Evolutionary conservation across 2,329 filamentous ascomycete species (phyloP).

Genomic region (Trichophyton verrucosum): DNA sequence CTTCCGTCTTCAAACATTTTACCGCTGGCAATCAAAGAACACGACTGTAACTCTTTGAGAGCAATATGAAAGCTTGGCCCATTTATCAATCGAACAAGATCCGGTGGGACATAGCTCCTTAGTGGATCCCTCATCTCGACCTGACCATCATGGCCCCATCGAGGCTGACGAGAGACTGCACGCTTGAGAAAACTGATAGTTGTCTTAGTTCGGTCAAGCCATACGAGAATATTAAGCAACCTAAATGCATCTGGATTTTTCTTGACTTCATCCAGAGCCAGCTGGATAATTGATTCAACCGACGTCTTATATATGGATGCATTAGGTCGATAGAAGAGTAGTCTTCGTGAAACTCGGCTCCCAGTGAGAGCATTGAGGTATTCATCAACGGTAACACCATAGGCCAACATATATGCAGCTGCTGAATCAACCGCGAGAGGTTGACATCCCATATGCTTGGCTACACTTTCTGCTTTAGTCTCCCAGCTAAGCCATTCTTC

Average conservation of each 20-base stretch:
- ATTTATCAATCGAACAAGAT: constrained; percentile 4
- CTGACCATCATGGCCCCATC: background rate
- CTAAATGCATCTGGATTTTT: constrained; percentile 1
- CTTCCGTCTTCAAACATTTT: background rate
- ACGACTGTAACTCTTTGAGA: background rate
- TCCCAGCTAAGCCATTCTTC: background rate
- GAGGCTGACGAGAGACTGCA: constrained; percentile 1
- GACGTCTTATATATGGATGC: constrained; percentile 6
- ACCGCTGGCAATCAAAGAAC: constrained; percentile 2
- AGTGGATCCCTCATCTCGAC: background rate
- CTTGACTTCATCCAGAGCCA: constrained; percentile 4
- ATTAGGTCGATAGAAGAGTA: background rate
- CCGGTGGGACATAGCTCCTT: background rate
- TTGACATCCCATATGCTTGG: constrained; percentile 1
- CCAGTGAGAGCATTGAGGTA: constrained; percentile 1
- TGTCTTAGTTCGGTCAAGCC: constrained; percentile 6
- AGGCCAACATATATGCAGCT: constrained; percentile 2
- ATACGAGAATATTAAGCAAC: constrained; percentile 6
- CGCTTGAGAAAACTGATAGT: constrained; percentile 4
- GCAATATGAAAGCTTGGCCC: constrained; percentile 2
- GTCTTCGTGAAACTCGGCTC: background rate
- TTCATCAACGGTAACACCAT: background rate
- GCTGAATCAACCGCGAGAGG: constrained; percentile 6
- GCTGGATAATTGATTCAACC: constrained; percentile 4
- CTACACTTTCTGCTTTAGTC: background rate